A percentile compares a stretch with the other conserved stretches of the same genome.
Conservation (phyloP, 305 asterid species). For the Plantago coronopus region DNA sequence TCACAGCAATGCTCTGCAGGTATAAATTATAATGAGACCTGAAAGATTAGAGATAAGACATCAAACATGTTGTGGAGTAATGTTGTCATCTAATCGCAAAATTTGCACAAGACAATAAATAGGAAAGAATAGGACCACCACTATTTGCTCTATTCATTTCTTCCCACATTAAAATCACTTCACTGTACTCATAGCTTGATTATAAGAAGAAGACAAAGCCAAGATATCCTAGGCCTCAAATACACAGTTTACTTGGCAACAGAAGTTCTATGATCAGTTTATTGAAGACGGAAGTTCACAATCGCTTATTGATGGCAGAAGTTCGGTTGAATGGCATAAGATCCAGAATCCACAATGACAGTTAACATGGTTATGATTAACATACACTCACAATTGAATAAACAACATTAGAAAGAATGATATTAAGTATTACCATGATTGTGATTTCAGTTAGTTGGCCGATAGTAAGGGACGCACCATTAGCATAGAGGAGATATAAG, state of each 20-base stretch:
- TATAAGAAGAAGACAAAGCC: not conserved
- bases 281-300: not conserved
- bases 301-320: no score
- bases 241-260: not conserved
- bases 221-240: no score
- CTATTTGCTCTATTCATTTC: not conserved
- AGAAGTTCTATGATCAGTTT: conserved; percentile 3
- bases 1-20: conserved; percentile 62
- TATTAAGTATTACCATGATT: not conserved
- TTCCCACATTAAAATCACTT: not conserved
- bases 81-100: conserved; percentile 10
- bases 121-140: not conserved
- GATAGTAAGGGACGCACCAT: conserved; percentile 6
- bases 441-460: conserved; percentile 1
- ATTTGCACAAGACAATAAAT: conserved; percentile 10
- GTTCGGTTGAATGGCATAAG: not conserved
- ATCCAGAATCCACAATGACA: not conserved
- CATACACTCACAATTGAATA: not conserved
- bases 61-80: conserved; percentile 1
- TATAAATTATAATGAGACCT: conserved; percentile 73
- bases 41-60: conserved; percentile 18
- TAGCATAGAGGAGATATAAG: not conserved
- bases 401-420: no score
- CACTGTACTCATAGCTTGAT: not conserved
- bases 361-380: not conserved